These are phyloP conservation scores for Talaromyces nanjingensis DNA, from an alignment of 495 filamentous ascomycete species.

Conservation along the genomic window DNA sequence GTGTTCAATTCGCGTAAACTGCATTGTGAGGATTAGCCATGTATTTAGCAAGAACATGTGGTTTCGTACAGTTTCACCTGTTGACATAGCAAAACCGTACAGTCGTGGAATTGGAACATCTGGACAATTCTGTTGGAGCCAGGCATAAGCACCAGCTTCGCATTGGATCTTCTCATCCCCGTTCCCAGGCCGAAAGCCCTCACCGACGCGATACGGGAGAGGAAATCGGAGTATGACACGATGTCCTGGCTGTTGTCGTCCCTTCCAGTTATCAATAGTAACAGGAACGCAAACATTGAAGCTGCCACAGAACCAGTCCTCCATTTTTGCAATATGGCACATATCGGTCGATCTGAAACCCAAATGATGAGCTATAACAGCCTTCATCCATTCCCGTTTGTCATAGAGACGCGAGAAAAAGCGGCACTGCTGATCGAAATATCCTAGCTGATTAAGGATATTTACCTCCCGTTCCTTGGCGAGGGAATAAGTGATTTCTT, in stretches of 20 bases:
- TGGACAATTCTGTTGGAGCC: conserved; percentile 15
- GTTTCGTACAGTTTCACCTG: conserved; percentile 20
- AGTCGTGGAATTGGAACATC: conserved; percentile 21
- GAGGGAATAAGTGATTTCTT: too few species aligned
- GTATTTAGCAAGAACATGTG: background rate
- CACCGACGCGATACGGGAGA: conserved; percentile 28
- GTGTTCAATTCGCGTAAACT: conserved; percentile 18
- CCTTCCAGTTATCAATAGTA: conserved; percentile 9
- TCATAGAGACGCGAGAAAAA: conserved; percentile 15
- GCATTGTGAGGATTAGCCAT: conserved; percentile 1
- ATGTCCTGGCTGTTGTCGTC: conserved; percentile 10
- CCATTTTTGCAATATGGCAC: conserved; percentile 16
- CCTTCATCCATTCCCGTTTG: conserved; percentile 15
- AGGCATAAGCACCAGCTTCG: conserved; percentile 27
- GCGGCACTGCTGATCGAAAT: conserved; percentile 10
- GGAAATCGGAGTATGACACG: conserved; percentile 30
- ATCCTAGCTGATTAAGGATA: conserved; percentile 15
- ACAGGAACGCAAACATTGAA: conserved; percentile 32
- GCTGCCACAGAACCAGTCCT: conserved; percentile 27
- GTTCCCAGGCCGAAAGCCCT: conserved; percentile 25
- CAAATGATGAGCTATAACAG: conserved; percentile 22
- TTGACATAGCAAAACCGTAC: conserved; percentile 29
- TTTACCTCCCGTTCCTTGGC: too few species aligned
- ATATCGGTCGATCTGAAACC: conserved; percentile 9
- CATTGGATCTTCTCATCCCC: conserved; percentile 30